These are phyloP conservation scores for Leishmania braziliensis DNA, from an alignment of 208 protist genomes.

Conservation along the genomic window DNA sequence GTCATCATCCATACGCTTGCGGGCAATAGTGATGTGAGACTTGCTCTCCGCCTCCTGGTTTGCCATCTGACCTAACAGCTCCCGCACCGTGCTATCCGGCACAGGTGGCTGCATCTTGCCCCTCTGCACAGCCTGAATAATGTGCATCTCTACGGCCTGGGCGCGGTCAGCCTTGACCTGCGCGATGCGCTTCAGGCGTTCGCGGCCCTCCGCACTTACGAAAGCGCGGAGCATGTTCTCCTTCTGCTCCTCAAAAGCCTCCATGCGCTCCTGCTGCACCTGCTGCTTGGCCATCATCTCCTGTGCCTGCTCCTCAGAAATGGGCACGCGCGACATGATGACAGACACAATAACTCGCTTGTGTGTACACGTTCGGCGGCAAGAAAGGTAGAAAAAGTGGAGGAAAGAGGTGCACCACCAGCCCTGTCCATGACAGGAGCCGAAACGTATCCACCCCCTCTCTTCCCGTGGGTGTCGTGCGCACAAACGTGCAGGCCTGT, in stretches of 20 bases:
- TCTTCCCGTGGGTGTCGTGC: background rate
- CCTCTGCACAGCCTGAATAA: conserved; percentile 86
- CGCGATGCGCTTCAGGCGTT: conserved; percentile 88
- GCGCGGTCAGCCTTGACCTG: conserved; percentile 89
- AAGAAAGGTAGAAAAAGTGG: too few species aligned
- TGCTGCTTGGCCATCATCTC: conserved; percentile 91
- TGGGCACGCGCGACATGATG: conserved; percentile 73
- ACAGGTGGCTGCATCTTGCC: conserved; percentile 90
- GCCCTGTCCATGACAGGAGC: background rate
- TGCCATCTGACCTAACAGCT: conserved; percentile 70
- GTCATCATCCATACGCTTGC: conserved; percentile 90
- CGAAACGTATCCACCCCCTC: background rate
- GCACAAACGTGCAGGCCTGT: background rate
- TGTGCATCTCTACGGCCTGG: conserved; percentile 83
- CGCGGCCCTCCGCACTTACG: conserved; percentile 83
- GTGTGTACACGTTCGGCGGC: background rate
- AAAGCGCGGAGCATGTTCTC: conserved; percentile 87
- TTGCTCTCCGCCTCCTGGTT: conserved; percentile 56
- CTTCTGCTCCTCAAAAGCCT: conserved; percentile 85
- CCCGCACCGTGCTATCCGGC: conserved; percentile 78
- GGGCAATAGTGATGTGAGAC: conserved; percentile 83
- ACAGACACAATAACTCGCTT: background rate
- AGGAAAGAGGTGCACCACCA: background rate
- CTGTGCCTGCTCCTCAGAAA: conserved; percentile 89
- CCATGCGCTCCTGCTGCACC: conserved; percentile 77